Conservation (phyloP, 2,329 filamentous ascomycete genomes). For the Bisporella sp. region DNA sequence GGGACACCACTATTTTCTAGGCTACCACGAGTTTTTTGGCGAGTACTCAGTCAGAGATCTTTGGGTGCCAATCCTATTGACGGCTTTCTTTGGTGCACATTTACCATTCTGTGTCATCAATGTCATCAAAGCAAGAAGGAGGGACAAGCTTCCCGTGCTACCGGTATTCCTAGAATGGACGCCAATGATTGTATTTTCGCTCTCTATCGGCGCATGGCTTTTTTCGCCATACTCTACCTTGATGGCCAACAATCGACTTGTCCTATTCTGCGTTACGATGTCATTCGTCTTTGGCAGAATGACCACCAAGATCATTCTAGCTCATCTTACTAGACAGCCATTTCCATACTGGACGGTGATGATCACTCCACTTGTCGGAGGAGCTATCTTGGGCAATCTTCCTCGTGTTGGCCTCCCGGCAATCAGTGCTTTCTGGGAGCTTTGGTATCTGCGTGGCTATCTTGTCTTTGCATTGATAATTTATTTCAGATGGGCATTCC, state of each 20-base stretch:
- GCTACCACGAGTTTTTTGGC: conserved; percentile 54
- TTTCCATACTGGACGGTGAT: conserved; percentile 97
- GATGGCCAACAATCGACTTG: conserved; percentile 75
- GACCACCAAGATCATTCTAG: conserved; percentile 98
- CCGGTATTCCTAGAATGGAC: conserved; percentile 92
- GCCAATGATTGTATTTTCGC: conserved; percentile 76
- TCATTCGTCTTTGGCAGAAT: conserved; percentile 97
- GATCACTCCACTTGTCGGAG: conserved; percentile 78
- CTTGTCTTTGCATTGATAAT: conserved; percentile 76
- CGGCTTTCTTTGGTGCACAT: conserved; percentile 63
- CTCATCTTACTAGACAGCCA: conserved; percentile 85
- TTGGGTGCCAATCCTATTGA: conserved; percentile 69
- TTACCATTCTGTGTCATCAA: conserved; percentile 86
- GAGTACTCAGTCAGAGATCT: conserved; percentile 75
- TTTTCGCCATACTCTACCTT: conserved; percentile 83
- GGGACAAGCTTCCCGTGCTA: conserved; percentile 64
- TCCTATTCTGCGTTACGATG: conserved; percentile 88
- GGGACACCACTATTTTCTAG: conserved; percentile 46
- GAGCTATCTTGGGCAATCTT: conserved; percentile 76
- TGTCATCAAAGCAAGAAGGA: conserved; percentile 68
- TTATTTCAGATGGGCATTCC: conserved; percentile 87
- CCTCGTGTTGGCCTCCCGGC: conserved; percentile 66
- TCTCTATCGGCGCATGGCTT: conserved; percentile 73
- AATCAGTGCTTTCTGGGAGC: conserved; percentile 59
- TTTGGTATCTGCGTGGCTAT: conserved; percentile 78